Conservation (phyloP, 352 stramenopile genomes). For the Phytopythium mirpurense region DNA sequence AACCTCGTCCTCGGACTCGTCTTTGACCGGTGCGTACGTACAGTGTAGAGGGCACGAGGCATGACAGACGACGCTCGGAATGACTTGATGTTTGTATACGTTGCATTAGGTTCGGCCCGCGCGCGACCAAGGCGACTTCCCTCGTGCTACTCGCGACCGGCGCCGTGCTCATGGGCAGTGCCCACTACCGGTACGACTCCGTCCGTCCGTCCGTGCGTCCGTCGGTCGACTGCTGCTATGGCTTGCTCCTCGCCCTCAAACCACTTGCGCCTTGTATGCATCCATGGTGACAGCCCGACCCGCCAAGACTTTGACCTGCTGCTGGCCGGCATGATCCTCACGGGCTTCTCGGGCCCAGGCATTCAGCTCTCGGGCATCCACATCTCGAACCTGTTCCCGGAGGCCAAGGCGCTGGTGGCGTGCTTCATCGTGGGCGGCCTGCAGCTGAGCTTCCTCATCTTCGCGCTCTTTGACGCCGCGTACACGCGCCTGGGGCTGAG, state of each 20-base stretch:
- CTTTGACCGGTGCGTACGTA: conserved; percentile 60
- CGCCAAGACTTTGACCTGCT: conserved; percentile 32
- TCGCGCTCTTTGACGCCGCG: conserved; percentile 52
- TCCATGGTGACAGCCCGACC: conserved; percentile 13
- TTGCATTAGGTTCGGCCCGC: conserved; percentile 41
- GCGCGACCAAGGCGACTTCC: conserved; percentile 47
- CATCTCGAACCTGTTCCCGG: conserved; percentile 69
- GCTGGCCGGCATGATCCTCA: conserved; percentile 54
- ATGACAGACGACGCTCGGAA: background rate
- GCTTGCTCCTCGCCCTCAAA: background rate
- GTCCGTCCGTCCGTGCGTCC: background rate
- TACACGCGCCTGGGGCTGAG: conserved; percentile 34
- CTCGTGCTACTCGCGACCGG: conserved; percentile 40
- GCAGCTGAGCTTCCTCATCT: conserved; percentile 70
- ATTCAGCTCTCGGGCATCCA: conserved; percentile 69
- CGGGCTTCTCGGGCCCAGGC: conserved; percentile 57
- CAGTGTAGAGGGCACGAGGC: background rate
- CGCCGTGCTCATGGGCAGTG: conserved; percentile 43
- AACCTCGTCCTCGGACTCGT: conserved; percentile 58
- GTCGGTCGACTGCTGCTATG: background rate
- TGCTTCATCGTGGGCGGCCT: conserved; percentile 68
- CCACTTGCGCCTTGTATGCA: too few relatives aligned
- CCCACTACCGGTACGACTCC: conserved; percentile 26
- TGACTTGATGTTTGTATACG: too few relatives aligned
- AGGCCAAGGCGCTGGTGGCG: conserved; percentile 57